Conservation (phyloP, 352 stramenopile species). For the Labyrinthula sp. region DNA sequence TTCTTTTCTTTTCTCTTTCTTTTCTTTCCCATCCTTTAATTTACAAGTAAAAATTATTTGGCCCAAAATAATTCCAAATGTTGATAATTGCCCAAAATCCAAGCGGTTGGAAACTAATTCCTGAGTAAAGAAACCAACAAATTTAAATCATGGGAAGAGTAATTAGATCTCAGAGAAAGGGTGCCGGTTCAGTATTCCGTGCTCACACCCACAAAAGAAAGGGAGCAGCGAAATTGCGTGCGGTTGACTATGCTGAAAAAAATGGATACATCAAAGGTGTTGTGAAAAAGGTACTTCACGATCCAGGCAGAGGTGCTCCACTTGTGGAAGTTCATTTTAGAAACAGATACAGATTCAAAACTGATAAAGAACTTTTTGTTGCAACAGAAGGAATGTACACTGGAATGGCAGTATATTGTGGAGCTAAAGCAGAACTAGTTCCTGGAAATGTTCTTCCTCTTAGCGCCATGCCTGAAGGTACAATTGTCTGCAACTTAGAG, state of each 20-base stretch:
- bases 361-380: constrained; percentile 81
- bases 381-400: constrained; percentile 96
- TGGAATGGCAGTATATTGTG: constrained; percentile 91
- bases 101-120: no score
- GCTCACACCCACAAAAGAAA: constrained; percentile 58
- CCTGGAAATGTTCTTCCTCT: constrained; percentile 93
- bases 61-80: no score
- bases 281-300: constrained; percentile 95
- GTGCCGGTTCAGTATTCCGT: constrained; percentile 44
- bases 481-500: constrained; percentile 97
- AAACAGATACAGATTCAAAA: constrained; percentile 62
- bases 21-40: no score
- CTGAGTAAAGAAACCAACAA: no score
- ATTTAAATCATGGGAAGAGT: constrained; percentile 30
- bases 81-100: no score
- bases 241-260: constrained; percentile 71
- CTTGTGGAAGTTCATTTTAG: constrained; percentile 75
- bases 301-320: constrained; percentile 83
- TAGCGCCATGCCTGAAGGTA: constrained; percentile 80
- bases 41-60: no score
- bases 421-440: constrained; percentile 75
- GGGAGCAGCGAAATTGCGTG: constrained; percentile 58
- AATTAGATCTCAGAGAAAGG: constrained; percentile 29
- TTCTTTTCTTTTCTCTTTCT: no score
- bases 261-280: constrained; percentile 92